phyloP scores from a whole-genome alignment of 2,329 filamentous ascomycete genomes.

The Aspergillus thermomutatus region DNA sequence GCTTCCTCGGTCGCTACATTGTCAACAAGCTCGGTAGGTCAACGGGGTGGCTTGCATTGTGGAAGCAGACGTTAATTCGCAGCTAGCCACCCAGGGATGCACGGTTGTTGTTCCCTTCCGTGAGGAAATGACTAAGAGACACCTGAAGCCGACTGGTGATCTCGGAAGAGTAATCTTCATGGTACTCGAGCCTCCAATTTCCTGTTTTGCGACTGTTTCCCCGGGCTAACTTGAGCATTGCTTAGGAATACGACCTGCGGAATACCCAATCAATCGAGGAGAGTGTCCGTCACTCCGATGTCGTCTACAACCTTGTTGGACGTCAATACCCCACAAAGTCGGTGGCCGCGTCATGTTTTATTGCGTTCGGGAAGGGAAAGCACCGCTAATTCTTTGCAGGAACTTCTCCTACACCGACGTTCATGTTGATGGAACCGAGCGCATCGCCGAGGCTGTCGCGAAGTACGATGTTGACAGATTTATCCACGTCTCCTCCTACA shows the following conservation, averaged over 20 bases:
- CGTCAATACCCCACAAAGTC: constrained; percentile 96
- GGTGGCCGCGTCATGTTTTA: constrained; percentile 23
- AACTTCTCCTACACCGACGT: constrained; percentile 94
- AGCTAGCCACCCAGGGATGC: constrained; percentile 81
- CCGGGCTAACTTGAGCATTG: constrained; percentile 14
- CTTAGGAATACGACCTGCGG: constrained; percentile 84
- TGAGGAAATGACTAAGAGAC: constrained; percentile 96
- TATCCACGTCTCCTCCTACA: constrained; percentile 95
- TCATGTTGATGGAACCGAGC: constrained; percentile 85
- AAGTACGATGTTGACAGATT: constrained; percentile 98
- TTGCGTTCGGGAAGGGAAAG: background rate
- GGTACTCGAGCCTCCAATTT: constrained; percentile 44
- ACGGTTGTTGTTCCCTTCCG: constrained; percentile 90
- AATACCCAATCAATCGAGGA: constrained; percentile 97
- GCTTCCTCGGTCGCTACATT: constrained; percentile 93
- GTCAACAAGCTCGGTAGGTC: constrained; percentile 82
- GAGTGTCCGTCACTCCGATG: constrained; percentile 92
- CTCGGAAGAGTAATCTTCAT: constrained; percentile 85
- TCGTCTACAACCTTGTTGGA: constrained; percentile 94
- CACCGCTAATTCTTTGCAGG: constrained; percentile 50
- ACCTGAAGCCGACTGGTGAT: constrained; percentile 94
- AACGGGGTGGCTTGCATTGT: background rate
- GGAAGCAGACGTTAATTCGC: constrained; percentile 32
- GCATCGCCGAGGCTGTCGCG: constrained; percentile 88
- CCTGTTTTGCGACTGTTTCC: background rate